phyloP scores from a whole-genome alignment of 1,284 basidiomycete genomes.

The Meira miltonrushii region DNA sequence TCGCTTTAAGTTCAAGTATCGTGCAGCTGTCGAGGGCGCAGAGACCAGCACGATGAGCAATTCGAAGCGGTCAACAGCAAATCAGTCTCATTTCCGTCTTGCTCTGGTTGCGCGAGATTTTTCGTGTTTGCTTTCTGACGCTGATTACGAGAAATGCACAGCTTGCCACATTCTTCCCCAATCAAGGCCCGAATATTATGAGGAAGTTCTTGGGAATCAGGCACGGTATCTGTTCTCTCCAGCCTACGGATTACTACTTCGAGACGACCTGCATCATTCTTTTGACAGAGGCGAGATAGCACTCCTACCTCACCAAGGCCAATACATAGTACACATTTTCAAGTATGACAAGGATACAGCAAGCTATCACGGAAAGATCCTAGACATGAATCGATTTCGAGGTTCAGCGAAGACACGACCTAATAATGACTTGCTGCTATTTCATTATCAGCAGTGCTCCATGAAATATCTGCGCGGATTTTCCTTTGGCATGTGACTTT shows the following conservation, averaged over 20 bases:
- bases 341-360: not conserved
- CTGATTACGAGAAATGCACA: slow-evolving; percentile 2
- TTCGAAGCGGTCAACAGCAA: slow-evolving; percentile 7
- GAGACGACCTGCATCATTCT: slow-evolving; percentile 14
- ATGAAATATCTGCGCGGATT: slow-evolving; percentile 12
- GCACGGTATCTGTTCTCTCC: slow-evolving; percentile 8
- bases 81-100: slow-evolving; percentile 7
- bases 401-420: not conserved
- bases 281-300: slow-evolving; percentile 10
- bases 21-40: not conserved
- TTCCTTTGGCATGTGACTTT: slow-evolving; percentile 2
- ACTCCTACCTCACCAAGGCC: not conserved
- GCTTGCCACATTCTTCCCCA: slow-evolving; percentile 13
- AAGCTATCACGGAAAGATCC: slow-evolving; percentile 9
- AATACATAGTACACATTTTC: not conserved
- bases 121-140: slow-evolving; percentile 6
- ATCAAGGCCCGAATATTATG: slow-evolving; percentile 10
- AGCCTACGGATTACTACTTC: slow-evolving; percentile 7
- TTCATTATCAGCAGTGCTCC: slow-evolving; percentile 11
- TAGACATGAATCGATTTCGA: slow-evolving; percentile 1
- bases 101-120: slow-evolving; percentile 6
- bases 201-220: slow-evolving; percentile 8
- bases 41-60: slow-evolving; percentile 11
- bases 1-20: slow-evolving; percentile 11
- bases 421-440: slow-evolving; percentile 2